These are phyloP conservation scores for Perkinsus marinus DNA, from an alignment of 169 alveolate species.

Conservation along the genomic window DNA sequence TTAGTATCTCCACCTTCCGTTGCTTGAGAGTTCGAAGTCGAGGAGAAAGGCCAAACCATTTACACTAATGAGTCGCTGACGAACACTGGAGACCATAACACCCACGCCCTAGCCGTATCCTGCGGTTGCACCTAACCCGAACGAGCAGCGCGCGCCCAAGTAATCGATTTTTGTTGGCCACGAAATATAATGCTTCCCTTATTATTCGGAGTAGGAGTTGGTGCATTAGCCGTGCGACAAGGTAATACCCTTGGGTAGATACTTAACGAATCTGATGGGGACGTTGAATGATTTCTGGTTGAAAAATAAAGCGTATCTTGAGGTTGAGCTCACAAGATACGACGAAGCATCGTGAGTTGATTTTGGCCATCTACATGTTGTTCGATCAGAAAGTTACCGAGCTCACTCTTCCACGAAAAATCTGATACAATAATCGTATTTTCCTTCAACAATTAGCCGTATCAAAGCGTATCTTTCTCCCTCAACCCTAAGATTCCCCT, in stretches of 20 bases:
- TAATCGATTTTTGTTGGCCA: not conserved
- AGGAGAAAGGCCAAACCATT: not conserved
- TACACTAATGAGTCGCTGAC: not conserved
- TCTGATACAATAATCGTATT: no score
- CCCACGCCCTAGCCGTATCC: not conserved
- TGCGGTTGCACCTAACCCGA: not conserved
- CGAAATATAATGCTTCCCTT: not conserved
- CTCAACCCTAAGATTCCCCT: not conserved
- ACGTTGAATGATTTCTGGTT: not conserved
- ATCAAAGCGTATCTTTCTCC: not conserved
- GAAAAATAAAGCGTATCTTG: no score
- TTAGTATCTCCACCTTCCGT: not conserved
- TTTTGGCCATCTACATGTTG: no score
- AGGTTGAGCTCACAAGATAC: no score
- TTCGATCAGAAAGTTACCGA: no score
- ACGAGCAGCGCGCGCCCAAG: not conserved
- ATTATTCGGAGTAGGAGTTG: not conserved
- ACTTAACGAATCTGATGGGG: not conserved
- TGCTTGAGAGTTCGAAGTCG: not conserved
- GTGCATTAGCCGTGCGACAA: not conserved
- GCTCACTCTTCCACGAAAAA: no score
- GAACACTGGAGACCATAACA: not conserved
- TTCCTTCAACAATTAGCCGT: no score
- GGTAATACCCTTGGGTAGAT: not conserved
- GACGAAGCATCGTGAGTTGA: no score